A percentile compares a stretch with the other conserved stretches of the same genome.
Evolutionary conservation across 441 rosid species (phyloP).

Genomic region (Aquilaria agallochum): DNA sequence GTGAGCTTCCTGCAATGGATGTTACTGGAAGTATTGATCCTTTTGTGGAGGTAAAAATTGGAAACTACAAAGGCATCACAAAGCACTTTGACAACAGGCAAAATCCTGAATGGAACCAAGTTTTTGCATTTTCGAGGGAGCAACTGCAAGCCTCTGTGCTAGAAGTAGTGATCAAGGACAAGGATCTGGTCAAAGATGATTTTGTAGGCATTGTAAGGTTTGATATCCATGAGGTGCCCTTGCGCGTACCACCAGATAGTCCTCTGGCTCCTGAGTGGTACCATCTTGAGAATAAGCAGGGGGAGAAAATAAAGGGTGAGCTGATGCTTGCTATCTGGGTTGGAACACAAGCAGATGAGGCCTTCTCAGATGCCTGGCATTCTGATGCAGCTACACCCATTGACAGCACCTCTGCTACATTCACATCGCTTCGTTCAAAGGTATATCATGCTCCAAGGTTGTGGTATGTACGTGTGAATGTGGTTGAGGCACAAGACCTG

Average conservation of each 20-base stretch:
- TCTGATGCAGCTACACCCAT: conserved; percentile 89
- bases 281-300: conserved; percentile 75
- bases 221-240: conserved; percentile 75
- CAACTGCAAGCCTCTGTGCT: conserved; percentile 86
- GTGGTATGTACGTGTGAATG: conserved; percentile 90
- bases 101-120: conserved; percentile 95
- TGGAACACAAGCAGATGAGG: conserved; percentile 97
- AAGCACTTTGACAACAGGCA: conserved; percentile 81
- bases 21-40: conserved; percentile 93
- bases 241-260: conserved; percentile 91
- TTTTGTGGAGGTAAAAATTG: conserved; percentile 81
- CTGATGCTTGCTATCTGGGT: conserved; percentile 97
- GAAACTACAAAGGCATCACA: conserved; percentile 91
- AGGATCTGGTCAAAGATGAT: conserved; percentile 78
- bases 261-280: conserved; percentile 98
- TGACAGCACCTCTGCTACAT: conserved; percentile 50
- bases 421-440: conserved; percentile 72
- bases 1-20: conserved; percentile 91
- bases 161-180: conserved; percentile 86
- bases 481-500: conserved; percentile 87
- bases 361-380: conserved; percentile 96
- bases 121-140: conserved; percentile 91
- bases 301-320: conserved; percentile 91
- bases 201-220: conserved; percentile 79
- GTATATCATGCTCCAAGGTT: conserved; percentile 87